phyloP scores from a whole-genome alignment of 306 rosid species.

The Malus orientalis region DNA sequence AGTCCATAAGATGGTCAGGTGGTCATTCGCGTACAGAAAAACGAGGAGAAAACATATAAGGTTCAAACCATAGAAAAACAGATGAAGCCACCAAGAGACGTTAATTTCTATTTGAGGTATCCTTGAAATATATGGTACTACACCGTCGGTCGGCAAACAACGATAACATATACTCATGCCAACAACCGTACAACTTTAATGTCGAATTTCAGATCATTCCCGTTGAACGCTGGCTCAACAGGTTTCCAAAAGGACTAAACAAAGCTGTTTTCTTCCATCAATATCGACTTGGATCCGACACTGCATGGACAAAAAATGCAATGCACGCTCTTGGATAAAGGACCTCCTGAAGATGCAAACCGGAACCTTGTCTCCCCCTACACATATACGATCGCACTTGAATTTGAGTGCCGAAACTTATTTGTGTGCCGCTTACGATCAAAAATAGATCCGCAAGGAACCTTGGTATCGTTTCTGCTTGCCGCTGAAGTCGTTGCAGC shows the following conservation, averaged over 20 bases:
- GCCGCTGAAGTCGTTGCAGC: neutral
- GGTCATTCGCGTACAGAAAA: no score
- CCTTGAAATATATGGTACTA: no score
- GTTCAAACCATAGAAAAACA: no score
- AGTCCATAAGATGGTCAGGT: no score
- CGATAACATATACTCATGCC: no score
- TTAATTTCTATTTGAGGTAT: no score
- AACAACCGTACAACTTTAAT: no score
- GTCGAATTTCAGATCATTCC: neutral
- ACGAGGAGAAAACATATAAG: no score
- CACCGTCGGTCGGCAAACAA: no score
- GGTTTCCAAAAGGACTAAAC: neutral
- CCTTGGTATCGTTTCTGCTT: neutral
- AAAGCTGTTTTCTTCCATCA: neutral
- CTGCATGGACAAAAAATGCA: neutral
- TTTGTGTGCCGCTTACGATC: neutral
- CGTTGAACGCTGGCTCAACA: no score
- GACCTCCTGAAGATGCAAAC: neutral
- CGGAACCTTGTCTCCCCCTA: neutral
- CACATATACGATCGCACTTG: neutral
- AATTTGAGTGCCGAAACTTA: neutral
- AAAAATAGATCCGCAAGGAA: neutral
- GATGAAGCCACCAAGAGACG: no score
- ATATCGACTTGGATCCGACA: neutral
- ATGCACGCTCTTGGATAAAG: neutral